Base-by-base conservation (phyloP, 306 rosid genomes). In the Cucumis cinereus region DNA sequence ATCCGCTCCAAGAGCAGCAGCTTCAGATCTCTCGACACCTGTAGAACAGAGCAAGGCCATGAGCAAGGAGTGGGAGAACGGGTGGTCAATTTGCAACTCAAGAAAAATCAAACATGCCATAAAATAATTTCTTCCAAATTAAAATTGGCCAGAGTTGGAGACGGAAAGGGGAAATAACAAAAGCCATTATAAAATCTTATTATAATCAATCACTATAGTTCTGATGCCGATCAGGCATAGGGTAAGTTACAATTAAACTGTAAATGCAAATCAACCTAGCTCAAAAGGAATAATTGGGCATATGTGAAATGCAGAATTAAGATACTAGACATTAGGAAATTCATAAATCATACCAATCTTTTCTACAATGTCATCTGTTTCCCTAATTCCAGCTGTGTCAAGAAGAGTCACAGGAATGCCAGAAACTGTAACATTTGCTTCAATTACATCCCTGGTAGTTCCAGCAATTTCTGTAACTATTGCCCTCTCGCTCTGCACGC, bases 401-500 rank as follows among this genome's bases (percentile, higher is more conserved):
- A 94, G 98, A 83, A 94, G 96, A 79, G 91, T 91, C 55, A 94
- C 84, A 73, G 98, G 97, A 75, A 94, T 90, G 50, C 98, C 98
- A 62, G 78, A 66, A 80, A 94, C 80, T 35, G 85, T 86, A 50
- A 94, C 85, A 83, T 89, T 85, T 45, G 96, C 98, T 87, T 94
- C 98, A 80, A 94, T 84, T 78, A 94, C 97, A 81, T 91, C 98
- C 53, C 98, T 89, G 77, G 98, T 94, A 62, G 98, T 94, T 79
- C 98, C 98, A 83, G 98, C 96, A 87, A 94, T 80, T 85, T 91
- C 92, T 60, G 98, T 94, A 84, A 94, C 98, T 84, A 94, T 94
- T 43, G 98, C 98, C 82, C 97, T 94, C 82, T 94, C 97, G 86
- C 96, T 91, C 98, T 94, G 98, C 89, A 86, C 85, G 88, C 98